Evolutionary conservation across 768 basidiomycete species (phyloP).

Genomic region (Hypholoma fasciculare): DNA sequence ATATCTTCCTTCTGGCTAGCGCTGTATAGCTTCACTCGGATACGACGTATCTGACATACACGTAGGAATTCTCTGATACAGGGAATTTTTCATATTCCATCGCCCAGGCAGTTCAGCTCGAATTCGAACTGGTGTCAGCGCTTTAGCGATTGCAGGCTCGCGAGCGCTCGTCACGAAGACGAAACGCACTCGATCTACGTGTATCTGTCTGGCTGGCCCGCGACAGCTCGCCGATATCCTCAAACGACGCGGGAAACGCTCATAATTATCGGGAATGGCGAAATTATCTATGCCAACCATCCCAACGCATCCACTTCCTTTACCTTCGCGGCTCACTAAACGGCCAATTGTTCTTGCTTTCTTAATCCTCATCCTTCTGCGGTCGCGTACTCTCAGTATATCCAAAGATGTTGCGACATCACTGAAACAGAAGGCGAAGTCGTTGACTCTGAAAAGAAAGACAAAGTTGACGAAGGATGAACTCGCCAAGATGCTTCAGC

Average conservation of each 20-base stretch:
- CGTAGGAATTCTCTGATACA: background rate
- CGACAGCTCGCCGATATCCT: background rate
- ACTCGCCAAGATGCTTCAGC: conserved; percentile 49
- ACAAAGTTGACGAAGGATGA: conserved; percentile 37
- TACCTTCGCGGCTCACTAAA: conserved; percentile 15
- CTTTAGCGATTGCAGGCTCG: too few relatives aligned
- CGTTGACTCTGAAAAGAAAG: conserved; percentile 12
- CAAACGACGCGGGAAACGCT: background rate
- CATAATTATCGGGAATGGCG: background rate
- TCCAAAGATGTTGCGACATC: conserved; percentile 31
- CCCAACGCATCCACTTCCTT: conserved; percentile 14
- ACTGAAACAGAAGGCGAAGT: conserved; percentile 16
- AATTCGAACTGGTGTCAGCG: too few relatives aligned
- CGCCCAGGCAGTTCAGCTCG: background rate
- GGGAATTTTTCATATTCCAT: background rate
- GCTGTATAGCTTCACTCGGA: background rate
- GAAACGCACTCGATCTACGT: background rate
- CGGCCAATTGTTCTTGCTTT: conserved; percentile 40
- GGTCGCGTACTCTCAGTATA: conserved; percentile 40
- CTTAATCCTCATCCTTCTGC: conserved; percentile 49
- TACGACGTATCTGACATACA: background rate
- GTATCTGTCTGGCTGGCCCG: background rate
- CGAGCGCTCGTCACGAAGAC: background rate
- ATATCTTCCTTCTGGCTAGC: background rate
- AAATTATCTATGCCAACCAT: conserved; percentile 16